These are phyloP conservation scores for Musa itinerans DNA, from an alignment of 176 grass and related monocot species.

Conservation along the genomic window DNA sequence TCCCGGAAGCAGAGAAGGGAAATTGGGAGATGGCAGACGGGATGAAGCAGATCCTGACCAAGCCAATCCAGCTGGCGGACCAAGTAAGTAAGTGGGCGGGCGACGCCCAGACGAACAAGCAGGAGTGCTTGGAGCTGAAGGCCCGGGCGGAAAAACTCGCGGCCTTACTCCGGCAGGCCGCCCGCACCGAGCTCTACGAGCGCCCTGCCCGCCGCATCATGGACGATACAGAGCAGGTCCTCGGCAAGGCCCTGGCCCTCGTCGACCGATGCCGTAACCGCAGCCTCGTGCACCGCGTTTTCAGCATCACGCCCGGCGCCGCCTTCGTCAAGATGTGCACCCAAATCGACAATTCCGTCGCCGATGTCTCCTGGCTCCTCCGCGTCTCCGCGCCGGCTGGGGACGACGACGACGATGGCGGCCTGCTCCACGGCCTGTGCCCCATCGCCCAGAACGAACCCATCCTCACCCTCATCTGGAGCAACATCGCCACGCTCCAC, in stretches of 20 bases:
- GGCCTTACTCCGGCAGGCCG: slow-evolving; percentile 8
- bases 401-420: background rate
- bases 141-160: background rate
- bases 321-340: background rate
- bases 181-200: slow-evolving; percentile 10
- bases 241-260: slow-evolving; percentile 1
- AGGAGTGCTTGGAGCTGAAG: slow-evolving; percentile 11
- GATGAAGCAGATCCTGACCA: slow-evolving; percentile 9
- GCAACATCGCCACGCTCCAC: slow-evolving; percentile 6
- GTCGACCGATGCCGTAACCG: background rate
- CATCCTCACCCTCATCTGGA: background rate
- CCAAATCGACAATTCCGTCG: background rate
- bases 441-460: slow-evolving; percentile 10
- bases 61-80: slow-evolving; percentile 11
- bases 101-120: background rate
- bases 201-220: slow-evolving; percentile 6
- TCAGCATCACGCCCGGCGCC: background rate
- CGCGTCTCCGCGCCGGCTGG: slow-evolving; percentile 2
- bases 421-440: background rate
- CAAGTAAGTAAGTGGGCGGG: slow-evolving; percentile 5
- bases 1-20: too few species aligned
- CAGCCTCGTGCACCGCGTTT: background rate
- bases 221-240: background rate
- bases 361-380: slow-evolving; percentile 2
- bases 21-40: background rate